Evolutionary conservation across 148 eudicot species (phyloP), one percentile per base, ranked within the genome.

Genomic region (Pouteria glomerata): DNA sequence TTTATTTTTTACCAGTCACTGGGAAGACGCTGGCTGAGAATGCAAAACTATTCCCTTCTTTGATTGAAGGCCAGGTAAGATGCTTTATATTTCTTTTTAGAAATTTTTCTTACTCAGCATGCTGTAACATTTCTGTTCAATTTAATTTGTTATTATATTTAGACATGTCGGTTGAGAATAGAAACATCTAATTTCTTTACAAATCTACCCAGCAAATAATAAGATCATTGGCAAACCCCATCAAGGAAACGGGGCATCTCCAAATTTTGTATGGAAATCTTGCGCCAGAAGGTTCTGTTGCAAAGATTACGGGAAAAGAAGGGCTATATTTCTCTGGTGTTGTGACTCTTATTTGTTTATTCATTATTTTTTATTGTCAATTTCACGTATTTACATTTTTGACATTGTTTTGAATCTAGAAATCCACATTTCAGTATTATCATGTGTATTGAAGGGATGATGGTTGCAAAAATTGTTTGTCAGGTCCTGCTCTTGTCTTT

Each of bases 261-360:
- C 98, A 94, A 80, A 86, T 94, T 77, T 74, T 94, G 66, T 89
- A 85, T 69, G 98, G 98, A 39, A 91, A 94, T 79, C 93, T 94
- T 82, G 98, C 98, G 50, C 98, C 98, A 19, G 93, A 91, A 50
- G 98, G 98, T 53, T 91, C 97, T 60, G 98, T 94, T 24, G 98
- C 98, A 31, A 94, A 94, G 78, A 94, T 94, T 52, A 94, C 98
- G 0, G 98, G 98, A 62, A 94, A 94, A 79, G 98, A 94, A 76
- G 98, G 98, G 66, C 71, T 94, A 71, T 91, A 86, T 79, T 94
- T 94, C 75, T 84, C 90, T 70, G 98, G 97, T 93, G 76, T 23
- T 30, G 24, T 63, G 48, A 62, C 37, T n/a, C n/a, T 68, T 73
- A 11, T 66, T 42, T 27, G 58, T 44, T 30, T 23, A 27, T 29